Conservation (phyloP, 495 filamentous ascomycete genomes). For the Hypomontagnella monticulosa region DNA sequence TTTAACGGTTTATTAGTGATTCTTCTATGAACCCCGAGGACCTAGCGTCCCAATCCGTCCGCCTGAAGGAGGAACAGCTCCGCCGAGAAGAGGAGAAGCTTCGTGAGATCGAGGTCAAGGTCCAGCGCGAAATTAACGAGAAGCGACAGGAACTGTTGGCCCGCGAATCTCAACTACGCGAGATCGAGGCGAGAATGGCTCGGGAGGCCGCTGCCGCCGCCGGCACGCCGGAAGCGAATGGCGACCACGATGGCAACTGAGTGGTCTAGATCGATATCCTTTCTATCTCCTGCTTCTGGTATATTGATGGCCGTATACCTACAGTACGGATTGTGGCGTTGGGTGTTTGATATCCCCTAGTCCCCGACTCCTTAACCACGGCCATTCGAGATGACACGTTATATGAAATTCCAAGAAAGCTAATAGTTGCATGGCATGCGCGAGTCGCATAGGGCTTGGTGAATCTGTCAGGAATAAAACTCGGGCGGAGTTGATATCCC, state of each 20-base stretch:
- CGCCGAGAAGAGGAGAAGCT: slow-evolving; percentile 99
- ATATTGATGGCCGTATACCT: slow-evolving; percentile 31
- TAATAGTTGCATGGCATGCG: slow-evolving; percentile 44
- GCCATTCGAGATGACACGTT: slow-evolving; percentile 39
- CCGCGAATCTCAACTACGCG: slow-evolving; percentile 96
- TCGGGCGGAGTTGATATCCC: slow-evolving; percentile 40
- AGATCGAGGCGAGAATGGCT: slow-evolving; percentile 78
- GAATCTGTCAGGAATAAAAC: slow-evolving; percentile 49
- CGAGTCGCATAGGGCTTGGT: slow-evolving; percentile 41
- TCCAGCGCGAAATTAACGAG: slow-evolving; percentile 99
- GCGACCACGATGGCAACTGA: slow-evolving; percentile 57
- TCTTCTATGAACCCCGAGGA: slow-evolving; percentile 98
- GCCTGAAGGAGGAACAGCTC: slow-evolving; percentile 98
- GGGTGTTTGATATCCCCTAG: slow-evolving; percentile 48
- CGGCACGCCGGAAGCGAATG: slow-evolving; percentile 57
- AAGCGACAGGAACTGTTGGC: slow-evolving; percentile 98
- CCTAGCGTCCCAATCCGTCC: slow-evolving; percentile 93
- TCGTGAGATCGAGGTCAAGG: slow-evolving; percentile 98
- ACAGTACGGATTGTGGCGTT: slow-evolving; percentile 43
- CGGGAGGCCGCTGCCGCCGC: slow-evolving; percentile 59
- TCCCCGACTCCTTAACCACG: slow-evolving; percentile 26
- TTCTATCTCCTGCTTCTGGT: slow-evolving; percentile 38
- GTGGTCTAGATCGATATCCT: slow-evolving; percentile 25
- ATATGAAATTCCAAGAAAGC: slow-evolving; percentile 41
- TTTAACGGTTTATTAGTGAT: slow-evolving; percentile 61